These are phyloP conservation scores for Eucalyptus regnans DNA, from an alignment of 345 rosid genomes.

Conservation along the genomic window DNA sequence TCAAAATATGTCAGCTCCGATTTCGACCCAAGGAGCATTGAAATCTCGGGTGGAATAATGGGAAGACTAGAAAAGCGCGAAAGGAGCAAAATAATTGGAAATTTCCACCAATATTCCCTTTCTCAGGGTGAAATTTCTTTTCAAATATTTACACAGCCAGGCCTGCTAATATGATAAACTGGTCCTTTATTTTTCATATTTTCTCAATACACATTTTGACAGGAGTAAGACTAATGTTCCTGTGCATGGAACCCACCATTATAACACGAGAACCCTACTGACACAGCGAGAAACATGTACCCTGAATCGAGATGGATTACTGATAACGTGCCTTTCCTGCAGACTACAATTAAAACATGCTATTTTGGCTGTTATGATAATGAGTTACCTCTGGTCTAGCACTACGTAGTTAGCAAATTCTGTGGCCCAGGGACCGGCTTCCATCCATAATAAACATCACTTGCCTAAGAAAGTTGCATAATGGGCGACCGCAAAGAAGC, in stretches of 20 bases:
- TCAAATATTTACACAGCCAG: not conserved
- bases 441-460: not conserved
- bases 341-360: not conserved
- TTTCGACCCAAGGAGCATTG: not conserved
- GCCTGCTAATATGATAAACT: not conserved
- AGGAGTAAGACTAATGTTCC: not conserved
- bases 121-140: not conserved
- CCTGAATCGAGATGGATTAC: not conserved
- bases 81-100: not conserved
- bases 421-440: not conserved
- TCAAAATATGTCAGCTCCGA: not conserved
- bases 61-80: not conserved
- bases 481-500: not conserved
- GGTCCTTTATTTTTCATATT: not conserved
- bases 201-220: not conserved
- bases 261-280: not conserved
- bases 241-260: not conserved
- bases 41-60: not conserved
- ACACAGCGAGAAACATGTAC: not conserved
- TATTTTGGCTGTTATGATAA: not conserved
- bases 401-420: not conserved
- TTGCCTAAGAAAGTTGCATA: not conserved
- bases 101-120: not conserved
- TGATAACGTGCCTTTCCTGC: not conserved
- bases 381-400: not conserved